Evolutionary conservation across 805 yeast genomes (phyloP).

Genomic region (Groenewaldozyma tartarivorans): DNA sequence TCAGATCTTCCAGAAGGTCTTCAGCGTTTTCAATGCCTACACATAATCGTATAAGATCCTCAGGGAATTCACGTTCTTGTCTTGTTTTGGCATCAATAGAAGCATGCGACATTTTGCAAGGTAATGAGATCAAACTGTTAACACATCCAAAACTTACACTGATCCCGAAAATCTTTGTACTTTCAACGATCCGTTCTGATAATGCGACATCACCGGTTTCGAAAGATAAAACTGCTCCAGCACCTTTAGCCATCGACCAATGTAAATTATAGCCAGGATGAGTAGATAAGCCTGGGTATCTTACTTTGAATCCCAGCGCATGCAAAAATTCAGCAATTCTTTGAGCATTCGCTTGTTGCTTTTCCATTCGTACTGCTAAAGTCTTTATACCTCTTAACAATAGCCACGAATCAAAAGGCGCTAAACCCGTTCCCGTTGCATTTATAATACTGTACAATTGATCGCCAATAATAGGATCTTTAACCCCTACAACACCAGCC

Average conservation of each 20-base stretch:
- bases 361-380: slow-evolving; percentile 72
- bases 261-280: slow-evolving; percentile 81
- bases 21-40: slow-evolving; percentile 80
- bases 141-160: slow-evolving; percentile 94
- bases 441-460: slow-evolving; percentile 68
- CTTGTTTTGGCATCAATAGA: slow-evolving; percentile 83
- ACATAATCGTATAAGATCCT: slow-evolving; percentile 81
- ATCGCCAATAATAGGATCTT: slow-evolving; percentile 54
- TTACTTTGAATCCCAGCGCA: slow-evolving; percentile 58
- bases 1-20: slow-evolving; percentile 76
- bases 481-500: slow-evolving; percentile 86
- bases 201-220: slow-evolving; percentile 70
- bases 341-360: slow-evolving; percentile 76
- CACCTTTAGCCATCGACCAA: slow-evolving; percentile 65
- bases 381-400: slow-evolving; percentile 84
- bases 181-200: slow-evolving; percentile 65
- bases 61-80: slow-evolving; percentile 83
- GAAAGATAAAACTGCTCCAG: slow-evolving; percentile 82
- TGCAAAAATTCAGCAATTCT: slow-evolving; percentile 68
- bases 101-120: slow-evolving; percentile 96
- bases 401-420: slow-evolving; percentile 92
- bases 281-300: slow-evolving; percentile 75
- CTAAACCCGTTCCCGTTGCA: slow-evolving; percentile 82
- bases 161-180: slow-evolving; percentile 70
- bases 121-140: slow-evolving; percentile 84